These are phyloP conservation scores for Aspergillus carbonarius DNA, from an alignment of 2,329 filamentous ascomycete species.

Conservation along the genomic window DNA sequence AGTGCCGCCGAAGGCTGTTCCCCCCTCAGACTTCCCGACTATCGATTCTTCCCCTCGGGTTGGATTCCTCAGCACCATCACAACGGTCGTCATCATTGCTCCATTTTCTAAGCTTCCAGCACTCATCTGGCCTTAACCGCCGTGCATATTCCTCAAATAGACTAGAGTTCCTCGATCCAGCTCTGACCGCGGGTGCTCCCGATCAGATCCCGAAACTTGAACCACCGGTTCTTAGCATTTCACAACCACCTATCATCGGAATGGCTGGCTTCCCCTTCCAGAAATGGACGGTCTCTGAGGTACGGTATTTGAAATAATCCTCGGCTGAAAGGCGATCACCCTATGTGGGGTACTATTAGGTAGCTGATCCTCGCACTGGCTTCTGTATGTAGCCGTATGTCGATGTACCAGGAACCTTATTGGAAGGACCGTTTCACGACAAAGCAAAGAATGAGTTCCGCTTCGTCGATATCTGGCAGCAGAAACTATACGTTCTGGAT, in stretches of 20 bases:
- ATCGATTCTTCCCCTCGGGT: not conserved
- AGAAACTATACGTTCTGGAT: conserved; percentile 70
- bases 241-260: not conserved
- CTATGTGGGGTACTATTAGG: not conserved
- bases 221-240: not conserved
- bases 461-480: conserved; percentile 70
- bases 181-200: conserved; percentile 1
- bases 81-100: not conserved
- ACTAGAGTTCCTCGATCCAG: conserved; percentile 1
- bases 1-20: not conserved
- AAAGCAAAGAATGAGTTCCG: conserved; percentile 41
- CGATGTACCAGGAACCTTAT: conserved; percentile 38
- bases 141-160: not conserved
- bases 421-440: conserved; percentile 44
- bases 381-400: conserved; percentile 37
- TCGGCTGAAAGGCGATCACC: not conserved
- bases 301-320: conserved; percentile 17
- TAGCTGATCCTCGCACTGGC: conserved; percentile 10
- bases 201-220: conserved; percentile 2
- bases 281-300: conserved; percentile 50
- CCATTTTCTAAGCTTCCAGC: not conserved
- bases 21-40: not conserved
- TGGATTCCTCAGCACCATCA: not conserved
- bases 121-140: not conserved
- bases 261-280: conserved; percentile 42